Evolutionary conservation across 202 grass and related monocot species (phyloP), one percentile per base, ranked within the genome.

Genomic region (Musa balbisiana): DNA sequence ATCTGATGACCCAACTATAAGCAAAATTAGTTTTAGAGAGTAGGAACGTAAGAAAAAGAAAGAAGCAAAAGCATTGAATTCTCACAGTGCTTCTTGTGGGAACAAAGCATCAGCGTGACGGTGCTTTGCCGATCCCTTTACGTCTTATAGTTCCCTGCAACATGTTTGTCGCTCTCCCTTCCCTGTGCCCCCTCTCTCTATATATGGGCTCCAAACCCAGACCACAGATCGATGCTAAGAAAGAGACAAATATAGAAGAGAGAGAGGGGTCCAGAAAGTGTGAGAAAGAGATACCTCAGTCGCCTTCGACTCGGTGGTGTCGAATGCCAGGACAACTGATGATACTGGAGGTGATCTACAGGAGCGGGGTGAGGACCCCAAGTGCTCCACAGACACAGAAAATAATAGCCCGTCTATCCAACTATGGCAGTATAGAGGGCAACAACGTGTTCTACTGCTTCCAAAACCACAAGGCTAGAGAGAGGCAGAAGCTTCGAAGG

Each of bases 361-460:
- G 70, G 23, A 53, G 70, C 15, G 51, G 70, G 10, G 70, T 72
- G 20, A 54, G 70, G 43, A 72, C 70, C 12, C 70, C 70, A 17
- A 72, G 53, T 72, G 70, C 70, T 14, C n/a, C 70, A 2, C 70
- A 54, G 21, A 72, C 26, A 54, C 51, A 72, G 51, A 49, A 72
- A 20, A 72, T 54, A 23, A 54, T 20, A 8, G 70, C 70, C 0
- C 70, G 53, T 49, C 70, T 72, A n/a, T 72, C 51, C 51, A 20
- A 21, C 51, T 54, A 54, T 3, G 70, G 70, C 51, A 72, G 24
- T 51, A 53, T 54, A 8, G 70, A 72, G 70, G 70, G 70, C 10
- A 72, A 72, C 21, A 72, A 72, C 15, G 70, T 72, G 70, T 72
- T 72, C 51, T 72, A 72, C 70, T 72, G 51, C 50, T 72, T 72